Evolutionary conservation across 805 yeast genomes (phyloP).

Genomic region (Candida bentonensis): DNA sequence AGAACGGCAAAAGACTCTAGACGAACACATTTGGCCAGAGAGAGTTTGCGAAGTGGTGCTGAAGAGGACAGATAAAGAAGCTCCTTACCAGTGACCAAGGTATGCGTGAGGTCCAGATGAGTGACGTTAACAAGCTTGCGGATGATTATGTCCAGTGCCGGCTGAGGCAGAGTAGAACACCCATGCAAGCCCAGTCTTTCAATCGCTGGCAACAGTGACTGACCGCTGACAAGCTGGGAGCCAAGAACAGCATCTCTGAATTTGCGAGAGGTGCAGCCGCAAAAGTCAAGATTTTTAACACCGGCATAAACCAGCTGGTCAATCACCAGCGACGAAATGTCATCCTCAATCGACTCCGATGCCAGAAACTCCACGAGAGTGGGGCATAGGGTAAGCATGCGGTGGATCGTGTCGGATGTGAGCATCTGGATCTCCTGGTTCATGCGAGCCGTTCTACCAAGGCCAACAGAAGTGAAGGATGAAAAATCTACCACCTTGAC

Average conservation of each 20-base stretch:
- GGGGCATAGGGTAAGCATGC: slow-evolving; percentile 45
- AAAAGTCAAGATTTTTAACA: slow-evolving; percentile 61
- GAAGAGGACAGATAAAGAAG: slow-evolving; percentile 40
- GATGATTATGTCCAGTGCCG: slow-evolving; percentile 41
- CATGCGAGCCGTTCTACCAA: slow-evolving; percentile 83
- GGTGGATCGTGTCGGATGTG: slow-evolving; percentile 54
- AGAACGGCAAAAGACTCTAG: slow-evolving; percentile 60
- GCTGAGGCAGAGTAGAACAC: slow-evolving; percentile 60
- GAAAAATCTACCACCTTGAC: slow-evolving; percentile 75
- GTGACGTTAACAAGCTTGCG: slow-evolving; percentile 43
- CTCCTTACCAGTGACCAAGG: slow-evolving; percentile 55
- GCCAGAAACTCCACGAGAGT: slow-evolving; percentile 68
- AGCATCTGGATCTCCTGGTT: slow-evolving; percentile 86
- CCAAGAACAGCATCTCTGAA: slow-evolving; percentile 47
- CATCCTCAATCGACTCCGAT: slow-evolving; percentile 75
- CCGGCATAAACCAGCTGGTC: slow-evolving; percentile 41
- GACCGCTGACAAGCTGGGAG: slow-evolving; percentile 11
- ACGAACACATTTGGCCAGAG: slow-evolving; percentile 50
- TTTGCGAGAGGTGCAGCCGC: slow-evolving; percentile 63
- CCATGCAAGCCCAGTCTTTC: slow-evolving; percentile 67
- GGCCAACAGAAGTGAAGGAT: slow-evolving; percentile 77
- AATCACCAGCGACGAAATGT: slow-evolving; percentile 49
- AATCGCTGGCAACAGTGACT: slow-evolving; percentile 15
- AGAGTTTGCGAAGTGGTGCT: slow-evolving; percentile 58
- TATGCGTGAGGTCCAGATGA: slow-evolving; percentile 68